A percentile compares a stretch with the other conserved stretches of the same genome.
These are phyloP conservation scores for Microcos paniculata DNA, from an alignment of 345 rosid species.

Conservation along the genomic window DNA sequence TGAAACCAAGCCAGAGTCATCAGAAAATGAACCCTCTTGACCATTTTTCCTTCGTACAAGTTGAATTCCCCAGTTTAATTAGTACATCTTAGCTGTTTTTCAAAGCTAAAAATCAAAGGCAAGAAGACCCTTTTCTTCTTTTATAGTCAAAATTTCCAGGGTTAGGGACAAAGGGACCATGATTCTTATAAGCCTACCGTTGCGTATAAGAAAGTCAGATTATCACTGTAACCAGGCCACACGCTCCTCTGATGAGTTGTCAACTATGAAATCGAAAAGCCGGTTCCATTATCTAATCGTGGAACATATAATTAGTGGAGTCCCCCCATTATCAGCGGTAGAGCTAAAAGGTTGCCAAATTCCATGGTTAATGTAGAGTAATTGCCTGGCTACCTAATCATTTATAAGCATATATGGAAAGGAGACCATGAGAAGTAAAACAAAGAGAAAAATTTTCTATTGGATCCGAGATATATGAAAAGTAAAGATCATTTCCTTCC, in stretches of 20 bases:
- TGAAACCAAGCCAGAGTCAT: not conserved
- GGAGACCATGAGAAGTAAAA: not conserved
- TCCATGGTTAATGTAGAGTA: not conserved
- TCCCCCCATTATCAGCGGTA: not conserved
- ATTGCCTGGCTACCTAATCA: not conserved
- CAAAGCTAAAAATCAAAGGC: not conserved
- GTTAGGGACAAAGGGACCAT: not conserved
- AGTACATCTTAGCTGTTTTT: not conserved
- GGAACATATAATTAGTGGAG: not conserved
- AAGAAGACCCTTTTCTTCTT: too few relatives aligned
- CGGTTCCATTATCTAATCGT: not conserved
- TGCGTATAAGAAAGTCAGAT: not conserved
- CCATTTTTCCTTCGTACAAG: not conserved
- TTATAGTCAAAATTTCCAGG: too few relatives aligned
- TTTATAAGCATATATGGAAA: not conserved
- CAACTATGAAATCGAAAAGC: not conserved
- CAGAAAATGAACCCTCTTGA: not conserved
- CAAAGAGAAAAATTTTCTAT: not conserved
- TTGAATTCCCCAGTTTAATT: not conserved
- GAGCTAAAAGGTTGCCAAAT: not conserved
- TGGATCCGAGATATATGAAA: conserved; percentile 7
- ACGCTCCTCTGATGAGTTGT: not conserved
- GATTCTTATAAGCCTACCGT: not conserved
- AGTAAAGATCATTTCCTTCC: not conserved
- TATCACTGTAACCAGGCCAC: not conserved